A percentile compares a stretch with the other conserved stretches of the same genome.
These are phyloP conservation scores for Trichoderma sp. DNA, from an alignment of 2,329 filamentous ascomycete genomes.

Conservation along the genomic window DNA sequence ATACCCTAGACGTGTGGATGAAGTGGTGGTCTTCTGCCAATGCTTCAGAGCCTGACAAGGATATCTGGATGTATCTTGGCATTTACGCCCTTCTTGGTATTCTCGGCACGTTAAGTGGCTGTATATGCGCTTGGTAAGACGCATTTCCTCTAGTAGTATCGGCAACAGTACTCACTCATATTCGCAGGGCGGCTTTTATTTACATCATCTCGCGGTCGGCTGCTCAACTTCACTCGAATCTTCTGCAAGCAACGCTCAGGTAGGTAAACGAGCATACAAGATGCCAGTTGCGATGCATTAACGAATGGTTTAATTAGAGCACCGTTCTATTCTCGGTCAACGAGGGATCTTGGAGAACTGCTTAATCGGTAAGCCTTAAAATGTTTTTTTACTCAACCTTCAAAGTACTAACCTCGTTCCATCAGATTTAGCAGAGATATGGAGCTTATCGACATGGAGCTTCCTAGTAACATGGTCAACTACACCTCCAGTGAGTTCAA, in stretches of 20 bases:
- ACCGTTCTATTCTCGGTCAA: slow-evolving; percentile 9
- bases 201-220: slow-evolving; percentile 11
- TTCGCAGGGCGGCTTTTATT: slow-evolving; percentile 1
- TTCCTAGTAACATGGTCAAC: slow-evolving; percentile 11
- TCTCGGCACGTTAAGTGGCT: background rate
- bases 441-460: slow-evolving; percentile 19
- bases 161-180: background rate
- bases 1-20: slow-evolving; percentile 6
- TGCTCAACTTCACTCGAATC: background rate
- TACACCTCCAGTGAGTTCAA: slow-evolving; percentile 9
- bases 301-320: background rate
- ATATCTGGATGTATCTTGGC: slow-evolving; percentile 12
- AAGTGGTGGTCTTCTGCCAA: slow-evolving; percentile 20
- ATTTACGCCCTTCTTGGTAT: slow-evolving; percentile 9
- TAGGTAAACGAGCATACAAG: background rate
- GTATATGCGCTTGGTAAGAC: slow-evolving; percentile 1
- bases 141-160: background rate
- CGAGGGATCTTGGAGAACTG: slow-evolving; percentile 6
- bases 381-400: background rate
- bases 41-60: slow-evolving; percentile 8
- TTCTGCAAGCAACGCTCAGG: slow-evolving; percentile 5
- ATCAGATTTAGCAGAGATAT: slow-evolving; percentile 19
- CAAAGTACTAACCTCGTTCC: background rate
- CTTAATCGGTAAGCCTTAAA: slow-evolving; percentile 4
- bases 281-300: background rate